phyloP scores from a whole-genome alignment of 164 flowering plant species.

The Nelumbo lutea region DNA sequence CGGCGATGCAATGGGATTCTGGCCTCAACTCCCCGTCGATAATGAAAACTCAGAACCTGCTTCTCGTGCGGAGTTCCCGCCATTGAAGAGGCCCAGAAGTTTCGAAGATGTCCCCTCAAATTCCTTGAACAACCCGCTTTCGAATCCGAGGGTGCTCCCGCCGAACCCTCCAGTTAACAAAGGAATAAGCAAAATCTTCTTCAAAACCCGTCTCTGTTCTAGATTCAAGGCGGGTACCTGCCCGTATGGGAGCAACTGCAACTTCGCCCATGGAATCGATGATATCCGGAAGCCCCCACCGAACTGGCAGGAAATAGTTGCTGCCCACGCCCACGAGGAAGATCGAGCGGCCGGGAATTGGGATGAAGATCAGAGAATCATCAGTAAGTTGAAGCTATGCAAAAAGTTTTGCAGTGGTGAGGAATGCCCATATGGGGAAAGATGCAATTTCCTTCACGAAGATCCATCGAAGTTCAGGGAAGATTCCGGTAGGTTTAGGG shows the following conservation, averaged over 20 bases:
- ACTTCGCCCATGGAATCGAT: constrained; percentile 80
- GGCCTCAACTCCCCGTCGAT: constrained; percentile 32
- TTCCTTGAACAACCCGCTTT: constrained; percentile 11
- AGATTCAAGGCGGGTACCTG: constrained; percentile 55
- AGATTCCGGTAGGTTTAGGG: constrained; percentile 31
- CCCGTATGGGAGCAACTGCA: constrained; percentile 64
- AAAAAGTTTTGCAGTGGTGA: not conserved
- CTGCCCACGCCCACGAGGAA: constrained; percentile 37
- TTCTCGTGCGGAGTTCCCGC: constrained; percentile 28
- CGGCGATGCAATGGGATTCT: constrained; percentile 25
- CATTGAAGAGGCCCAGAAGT: constrained; percentile 44
- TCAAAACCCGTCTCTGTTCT: constrained; percentile 70
- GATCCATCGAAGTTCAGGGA: constrained; percentile 17
- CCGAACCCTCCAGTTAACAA: constrained; percentile 31
- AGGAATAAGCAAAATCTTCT: constrained; percentile 56
- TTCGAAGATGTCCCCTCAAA: constrained; percentile 29
- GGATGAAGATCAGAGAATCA: constrained; percentile 65
- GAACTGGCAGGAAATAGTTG: constrained; percentile 79
- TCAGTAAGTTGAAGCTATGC: constrained; percentile 50
- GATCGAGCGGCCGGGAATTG: constrained; percentile 38
- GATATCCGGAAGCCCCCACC: constrained; percentile 77
- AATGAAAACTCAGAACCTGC: constrained; percentile 18
- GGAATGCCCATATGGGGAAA: not conserved
- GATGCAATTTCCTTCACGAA: not conserved
- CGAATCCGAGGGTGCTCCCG: constrained; percentile 25